Evolutionary conservation across 2,329 filamentous ascomycete species (phyloP).

Genomic region (Fusarium sp.): DNA sequence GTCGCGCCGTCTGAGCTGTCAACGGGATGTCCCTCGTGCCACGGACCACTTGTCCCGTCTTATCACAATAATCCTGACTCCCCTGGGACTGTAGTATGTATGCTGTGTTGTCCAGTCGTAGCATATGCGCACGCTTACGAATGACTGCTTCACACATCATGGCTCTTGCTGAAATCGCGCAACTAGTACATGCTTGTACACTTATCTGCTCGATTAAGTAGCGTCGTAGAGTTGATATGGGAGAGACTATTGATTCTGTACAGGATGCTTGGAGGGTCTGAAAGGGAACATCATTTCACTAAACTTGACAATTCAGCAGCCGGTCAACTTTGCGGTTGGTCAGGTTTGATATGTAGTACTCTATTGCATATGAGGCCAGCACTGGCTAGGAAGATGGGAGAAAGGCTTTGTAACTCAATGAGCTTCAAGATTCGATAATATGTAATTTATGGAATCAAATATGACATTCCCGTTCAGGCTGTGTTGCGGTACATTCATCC

Average conservation of each 20-base stretch:
- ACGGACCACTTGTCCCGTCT: constrained; percentile 30
- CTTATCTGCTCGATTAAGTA: not conserved
- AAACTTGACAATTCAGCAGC: not conserved
- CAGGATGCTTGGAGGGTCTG: constrained; percentile 27
- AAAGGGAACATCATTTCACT: not conserved
- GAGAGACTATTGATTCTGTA: constrained; percentile 17
- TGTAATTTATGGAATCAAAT: not conserved
- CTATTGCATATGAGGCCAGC: constrained; percentile 22
- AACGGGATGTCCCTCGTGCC: constrained; percentile 24
- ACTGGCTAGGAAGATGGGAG: not conserved
- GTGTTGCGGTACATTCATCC: not conserved
- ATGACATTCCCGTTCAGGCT: not conserved
- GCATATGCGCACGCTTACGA: constrained; percentile 31
- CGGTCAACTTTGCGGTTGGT: not conserved
- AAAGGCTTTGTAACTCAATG: not conserved
- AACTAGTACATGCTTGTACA: not conserved
- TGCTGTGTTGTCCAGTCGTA: constrained; percentile 7
- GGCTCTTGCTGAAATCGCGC: constrained; percentile 4
- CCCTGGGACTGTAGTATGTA: not conserved
- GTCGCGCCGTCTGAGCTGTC: constrained; percentile 38
- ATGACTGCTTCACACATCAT: constrained; percentile 35
- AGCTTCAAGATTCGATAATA: not conserved
- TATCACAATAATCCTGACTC: constrained; percentile 1
- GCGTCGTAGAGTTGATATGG: not conserved
- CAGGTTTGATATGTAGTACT: not conserved